phyloP scores from a whole-genome alignment of 2,329 filamentous ascomycete genomes.

The Periglandula ipomoeae region DNA sequence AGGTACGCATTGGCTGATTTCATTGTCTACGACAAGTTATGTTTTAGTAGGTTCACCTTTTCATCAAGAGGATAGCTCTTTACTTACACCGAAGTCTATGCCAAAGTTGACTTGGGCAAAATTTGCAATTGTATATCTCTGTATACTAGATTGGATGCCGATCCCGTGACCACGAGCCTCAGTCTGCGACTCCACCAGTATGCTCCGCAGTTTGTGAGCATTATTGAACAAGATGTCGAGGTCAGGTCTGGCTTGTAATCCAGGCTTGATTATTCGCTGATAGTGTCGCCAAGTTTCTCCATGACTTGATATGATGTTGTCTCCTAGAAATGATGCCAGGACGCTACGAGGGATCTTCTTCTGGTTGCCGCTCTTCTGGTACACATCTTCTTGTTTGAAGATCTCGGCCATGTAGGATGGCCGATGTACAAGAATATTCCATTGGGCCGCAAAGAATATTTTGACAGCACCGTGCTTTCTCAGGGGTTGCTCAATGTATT shows the following conservation, averaged over 20 bases:
- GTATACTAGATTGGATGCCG: slow-evolving; percentile 22
- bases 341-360: slow-evolving; percentile 30
- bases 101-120: slow-evolving; percentile 22
- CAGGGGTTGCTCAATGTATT: slow-evolving; percentile 29
- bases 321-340: slow-evolving; percentile 27
- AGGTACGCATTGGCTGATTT: slow-evolving; percentile 13
- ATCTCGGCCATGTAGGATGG: slow-evolving; percentile 33
- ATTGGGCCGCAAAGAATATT: slow-evolving; percentile 38
- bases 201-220: slow-evolving; percentile 14
- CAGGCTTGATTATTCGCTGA: slow-evolving; percentile 25
- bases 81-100: slow-evolving; percentile 15
- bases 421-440: slow-evolving; percentile 37
- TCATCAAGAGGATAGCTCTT: neutral
- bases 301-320: slow-evolving; percentile 30
- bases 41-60: too few species aligned
- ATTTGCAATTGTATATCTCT: slow-evolving; percentile 28
- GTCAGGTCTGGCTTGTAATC: slow-evolving; percentile 20
- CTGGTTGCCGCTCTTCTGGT: slow-evolving; percentile 30
- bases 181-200: slow-evolving; percentile 21
- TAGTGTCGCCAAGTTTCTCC: slow-evolving; percentile 27
- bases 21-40: slow-evolving; percentile 18
- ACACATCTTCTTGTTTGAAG: slow-evolving; percentile 22
- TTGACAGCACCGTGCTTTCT: slow-evolving; percentile 34
- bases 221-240: slow-evolving; percentile 15
- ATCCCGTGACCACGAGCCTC: slow-evolving; percentile 14